Percentiles rank a stretch among this genome's conserved stretches.
phyloP scores from a whole-genome alignment of 306 rosid species.

The Dryas octopetala region DNA sequence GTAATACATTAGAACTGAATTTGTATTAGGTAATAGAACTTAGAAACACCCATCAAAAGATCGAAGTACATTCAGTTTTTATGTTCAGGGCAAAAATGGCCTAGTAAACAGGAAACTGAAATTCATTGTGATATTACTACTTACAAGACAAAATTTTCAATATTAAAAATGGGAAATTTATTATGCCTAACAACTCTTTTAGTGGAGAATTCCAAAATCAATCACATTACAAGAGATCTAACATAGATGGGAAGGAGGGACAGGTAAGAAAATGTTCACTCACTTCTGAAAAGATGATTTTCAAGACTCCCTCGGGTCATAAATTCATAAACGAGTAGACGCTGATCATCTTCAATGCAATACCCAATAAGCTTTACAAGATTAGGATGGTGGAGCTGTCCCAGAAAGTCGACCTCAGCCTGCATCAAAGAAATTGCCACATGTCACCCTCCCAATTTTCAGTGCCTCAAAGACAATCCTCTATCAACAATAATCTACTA shows the following conservation, averaged over 20 bases:
- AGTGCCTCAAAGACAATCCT: conserved; percentile 29
- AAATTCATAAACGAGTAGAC: conserved; percentile 89
- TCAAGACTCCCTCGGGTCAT: conserved; percentile 98
- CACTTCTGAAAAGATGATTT: conserved; percentile 95
- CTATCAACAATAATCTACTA: conserved; percentile 52
- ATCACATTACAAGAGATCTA: background rate
- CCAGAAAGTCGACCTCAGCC: conserved; percentile 97
- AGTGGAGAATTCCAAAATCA: background rate
- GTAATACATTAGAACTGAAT: background rate
- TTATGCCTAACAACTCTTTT: too few species aligned
- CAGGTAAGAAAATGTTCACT: conserved; percentile 32
- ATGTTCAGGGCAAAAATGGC: too few species aligned
- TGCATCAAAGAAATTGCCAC: conserved; percentile 42
- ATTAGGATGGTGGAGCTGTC: conserved; percentile 97
- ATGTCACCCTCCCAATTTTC: conserved; percentile 36
- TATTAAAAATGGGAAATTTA: too few species aligned
- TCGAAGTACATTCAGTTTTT: background rate
- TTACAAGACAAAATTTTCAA: too few species aligned
- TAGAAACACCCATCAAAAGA: background rate
- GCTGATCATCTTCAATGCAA: conserved; percentile 89
- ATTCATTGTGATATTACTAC: too few species aligned
- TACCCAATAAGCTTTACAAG: conserved; percentile 93
- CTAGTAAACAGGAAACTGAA: too few species aligned
- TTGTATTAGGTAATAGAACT: background rate
- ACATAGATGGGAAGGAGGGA: conserved; percentile 12